Base-by-base conservation (phyloP, 768 basidiomycete species). In the Tricholoma matsutake region DNA sequence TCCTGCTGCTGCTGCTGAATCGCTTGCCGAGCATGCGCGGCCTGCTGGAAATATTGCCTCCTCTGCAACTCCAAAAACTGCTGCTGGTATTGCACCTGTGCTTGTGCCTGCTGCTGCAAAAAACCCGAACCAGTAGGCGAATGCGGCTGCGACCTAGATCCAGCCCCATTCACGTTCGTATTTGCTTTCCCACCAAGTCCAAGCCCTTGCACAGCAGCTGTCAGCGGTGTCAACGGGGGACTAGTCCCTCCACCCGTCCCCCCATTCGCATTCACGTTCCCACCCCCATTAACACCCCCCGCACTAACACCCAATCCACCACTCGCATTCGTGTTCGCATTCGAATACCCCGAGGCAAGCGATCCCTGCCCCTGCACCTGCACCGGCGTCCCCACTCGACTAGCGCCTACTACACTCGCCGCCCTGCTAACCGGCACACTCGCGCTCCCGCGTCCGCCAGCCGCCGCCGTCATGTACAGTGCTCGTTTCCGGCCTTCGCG, bases 401-500 rank as follows among this genome's bases (percentile, higher is more conserved):
- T 75, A 6, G 13, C 29, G 7, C 56, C 56, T 4, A 47, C 56
- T n/a, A 67, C 66, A 31, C 75, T 74, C 58, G 71, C 67, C 13
- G 75, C 73, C 11, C 77, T 63, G 29, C 72, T 74, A 6, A 77
- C 75, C 14, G 77, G 75, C 22, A 76, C 70, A 54, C 74, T 77
- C 51, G 65, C 68, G 49, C 73, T 75, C 9, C 65, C 64, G 3
- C 65, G 54, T 54, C 56, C 54, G 11, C 59, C 54, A 43, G 45
- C 54, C n/a, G 41, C 58, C 13, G 56, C 57, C 6, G 41, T 41
- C 35, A 51, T 47, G 11, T 62, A 59, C 25, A 63, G n/a, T 3
- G 34, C 59, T 13, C 64, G 39, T 34, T 63, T 55, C 29, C 68
- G 18, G 6, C 62, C 66, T 52, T 57, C 75, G 68, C 53, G 60